phyloP scores from a whole-genome alignment of 768 basidiomycete genomes.

The Brasilioporus rufonigricans region DNA sequence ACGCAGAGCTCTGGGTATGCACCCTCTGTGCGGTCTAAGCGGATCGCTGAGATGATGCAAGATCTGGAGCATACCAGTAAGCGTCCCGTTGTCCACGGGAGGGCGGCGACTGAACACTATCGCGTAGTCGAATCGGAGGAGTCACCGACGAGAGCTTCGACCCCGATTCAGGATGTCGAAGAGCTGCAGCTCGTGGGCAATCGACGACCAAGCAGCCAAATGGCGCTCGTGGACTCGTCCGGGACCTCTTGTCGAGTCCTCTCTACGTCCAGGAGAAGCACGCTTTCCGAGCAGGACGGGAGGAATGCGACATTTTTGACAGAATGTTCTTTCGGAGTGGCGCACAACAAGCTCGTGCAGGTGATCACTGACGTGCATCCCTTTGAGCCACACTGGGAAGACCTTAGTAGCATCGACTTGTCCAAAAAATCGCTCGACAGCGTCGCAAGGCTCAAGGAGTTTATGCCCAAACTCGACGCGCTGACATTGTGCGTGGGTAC shows the following conservation, averaged over 20 bases:
- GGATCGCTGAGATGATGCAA: constrained; percentile 79
- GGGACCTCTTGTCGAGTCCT: constrained; percentile 39
- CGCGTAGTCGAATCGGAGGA: constrained; percentile 38
- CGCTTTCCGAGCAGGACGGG: constrained; percentile 31
- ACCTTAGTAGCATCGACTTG: constrained; percentile 70
- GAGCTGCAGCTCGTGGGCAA: constrained; percentile 46
- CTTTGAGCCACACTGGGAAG: constrained; percentile 94
- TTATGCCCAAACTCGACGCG: constrained; percentile 76
- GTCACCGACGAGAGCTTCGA: constrained; percentile 56
- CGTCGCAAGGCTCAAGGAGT: constrained; percentile 79
- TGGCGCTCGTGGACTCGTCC: constrained; percentile 20
- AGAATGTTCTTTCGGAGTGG: constrained; percentile 93
- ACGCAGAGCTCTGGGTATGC: constrained; percentile 32
- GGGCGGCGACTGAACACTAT: neutral
- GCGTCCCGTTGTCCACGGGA: constrained; percentile 32
- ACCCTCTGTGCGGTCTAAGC: constrained; percentile 69
- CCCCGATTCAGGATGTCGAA: constrained; percentile 43
- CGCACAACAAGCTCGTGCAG: constrained; percentile 88
- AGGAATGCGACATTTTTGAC: constrained; percentile 76
- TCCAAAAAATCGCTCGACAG: constrained; percentile 58
- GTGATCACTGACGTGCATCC: constrained; percentile 94
- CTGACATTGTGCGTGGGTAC: constrained; percentile 67
- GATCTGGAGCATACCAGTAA: constrained; percentile 68
- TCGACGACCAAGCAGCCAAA: constrained; percentile 38
- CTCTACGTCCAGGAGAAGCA: constrained; percentile 44